Percentiles rank a stretch among this genome's conserved stretches.
Evolutionary conservation across 225 moss, liverwort and hornwort genomes (phyloP).

Genomic region (Polytrichum commune): DNA sequence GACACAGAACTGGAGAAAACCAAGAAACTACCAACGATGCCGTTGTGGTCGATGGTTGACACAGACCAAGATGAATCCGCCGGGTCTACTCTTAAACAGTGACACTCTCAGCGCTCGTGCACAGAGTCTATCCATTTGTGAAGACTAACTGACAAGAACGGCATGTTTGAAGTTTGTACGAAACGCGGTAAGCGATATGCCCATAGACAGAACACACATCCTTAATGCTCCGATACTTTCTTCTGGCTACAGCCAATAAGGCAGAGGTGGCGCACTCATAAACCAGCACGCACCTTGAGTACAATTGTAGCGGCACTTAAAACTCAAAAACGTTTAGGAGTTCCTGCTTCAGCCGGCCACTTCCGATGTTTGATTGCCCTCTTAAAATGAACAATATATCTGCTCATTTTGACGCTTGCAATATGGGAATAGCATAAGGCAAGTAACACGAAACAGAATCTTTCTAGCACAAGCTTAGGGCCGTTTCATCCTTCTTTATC

Average conservation of each 20-base stretch:
- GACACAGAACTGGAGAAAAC: not conserved
- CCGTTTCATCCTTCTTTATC: too few relatives aligned
- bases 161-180: slow-evolving; percentile 1
- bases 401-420: too few relatives aligned
- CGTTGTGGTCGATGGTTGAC: slow-evolving; percentile 12
- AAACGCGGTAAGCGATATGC: slow-evolving; percentile 42
- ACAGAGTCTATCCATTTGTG: slow-evolving; percentile 14
- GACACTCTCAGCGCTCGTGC: slow-evolving; percentile 22
- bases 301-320: slow-evolving; percentile 13
- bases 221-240: slow-evolving; percentile 22
- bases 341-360: slow-evolving; percentile 40
- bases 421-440: too few relatives aligned
- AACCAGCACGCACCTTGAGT: slow-evolving; percentile 26
- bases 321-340: not conserved
- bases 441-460: too few relatives aligned
- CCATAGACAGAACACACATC: slow-evolving; percentile 20
- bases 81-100: slow-evolving; percentile 9
- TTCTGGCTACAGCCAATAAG: slow-evolving; percentile 23
- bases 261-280: slow-evolving; percentile 19
- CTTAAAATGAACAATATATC: too few relatives aligned
- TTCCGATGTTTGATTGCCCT: slow-evolving; percentile 49
- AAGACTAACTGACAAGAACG: slow-evolving; percentile 33
- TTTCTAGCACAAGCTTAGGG: too few relatives aligned
- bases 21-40: not conserved
- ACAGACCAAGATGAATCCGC: slow-evolving; percentile 13